Percentiles rank a stretch among this genome's conserved stretches.
phyloP scores from a whole-genome alignment of 2,329 filamentous ascomycete species.

The Colletotrichum abscissum region DNA sequence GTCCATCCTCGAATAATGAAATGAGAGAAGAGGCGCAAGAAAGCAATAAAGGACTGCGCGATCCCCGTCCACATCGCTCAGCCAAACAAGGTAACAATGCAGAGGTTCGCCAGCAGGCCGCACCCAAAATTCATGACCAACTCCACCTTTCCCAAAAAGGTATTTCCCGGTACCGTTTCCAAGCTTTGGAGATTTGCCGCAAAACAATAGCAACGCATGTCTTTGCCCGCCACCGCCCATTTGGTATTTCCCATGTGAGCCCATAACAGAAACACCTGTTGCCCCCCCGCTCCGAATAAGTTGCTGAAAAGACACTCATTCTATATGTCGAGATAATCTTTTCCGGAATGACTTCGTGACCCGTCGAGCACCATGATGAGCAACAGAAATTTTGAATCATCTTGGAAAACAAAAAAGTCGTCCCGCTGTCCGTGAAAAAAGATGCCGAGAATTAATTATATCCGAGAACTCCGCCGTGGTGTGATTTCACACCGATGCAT shows the following conservation, averaged over 20 bases:
- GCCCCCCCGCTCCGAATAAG: conserved; percentile 43
- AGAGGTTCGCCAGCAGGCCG: conserved; percentile 28
- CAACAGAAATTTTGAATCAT: conserved; percentile 53
- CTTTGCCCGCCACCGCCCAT: conserved; percentile 46
- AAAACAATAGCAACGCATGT: conserved; percentile 44
- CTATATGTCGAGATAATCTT: conserved; percentile 63
- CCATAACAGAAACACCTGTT: conserved; percentile 51
- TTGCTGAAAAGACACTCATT: conserved; percentile 52
- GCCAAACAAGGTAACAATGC: conserved; percentile 37
- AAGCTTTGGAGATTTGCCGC: conserved; percentile 41
- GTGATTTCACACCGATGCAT: conserved; percentile 59
- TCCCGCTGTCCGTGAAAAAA: conserved; percentile 49
- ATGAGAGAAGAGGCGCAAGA: conserved; percentile 29
- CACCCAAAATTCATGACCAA: conserved; percentile 43
- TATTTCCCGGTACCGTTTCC: conserved; percentile 42
- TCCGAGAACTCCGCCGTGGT: conserved; percentile 56
- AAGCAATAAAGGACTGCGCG: conserved; percentile 17
- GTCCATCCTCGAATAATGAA: conserved; percentile 30
- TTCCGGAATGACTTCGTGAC: conserved; percentile 44
- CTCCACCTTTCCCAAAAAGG: conserved; percentile 45
- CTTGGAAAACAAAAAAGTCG: conserved; percentile 48
- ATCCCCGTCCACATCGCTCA: conserved; percentile 7
- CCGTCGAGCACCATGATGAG: conserved; percentile 45
- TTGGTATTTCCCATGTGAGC: conserved; percentile 46
- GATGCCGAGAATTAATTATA: conserved; percentile 40